Conservation (phyloP, 768 basidiomycete species). For the Mrakia blollopis region DNA sequence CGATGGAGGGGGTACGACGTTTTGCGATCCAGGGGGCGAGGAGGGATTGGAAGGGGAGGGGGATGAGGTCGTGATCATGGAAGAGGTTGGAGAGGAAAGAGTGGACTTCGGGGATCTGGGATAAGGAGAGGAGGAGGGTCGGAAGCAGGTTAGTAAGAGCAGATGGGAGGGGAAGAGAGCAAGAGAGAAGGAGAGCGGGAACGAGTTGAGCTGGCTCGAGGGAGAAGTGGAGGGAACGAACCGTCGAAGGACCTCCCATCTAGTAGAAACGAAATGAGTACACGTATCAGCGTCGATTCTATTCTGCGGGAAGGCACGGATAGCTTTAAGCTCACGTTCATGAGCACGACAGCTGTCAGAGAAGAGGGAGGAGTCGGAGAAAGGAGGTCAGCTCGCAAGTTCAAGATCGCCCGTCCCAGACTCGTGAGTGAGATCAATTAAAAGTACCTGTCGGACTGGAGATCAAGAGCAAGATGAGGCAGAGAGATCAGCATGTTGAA, state of each 20-base stretch:
- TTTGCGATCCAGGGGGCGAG: conserved; percentile 84
- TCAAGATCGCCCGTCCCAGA: not conserved
- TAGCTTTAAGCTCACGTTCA: conserved; percentile 53
- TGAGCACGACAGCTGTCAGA: conserved; percentile 74
- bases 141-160: not conserved
- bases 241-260: conserved; percentile 95
- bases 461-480: not conserved
- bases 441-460: conserved; percentile 13
- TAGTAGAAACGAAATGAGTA: not conserved
- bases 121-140: conserved; percentile 17
- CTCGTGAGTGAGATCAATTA: not conserved
- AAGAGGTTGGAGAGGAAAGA: conserved; percentile 90
- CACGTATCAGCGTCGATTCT: not conserved
- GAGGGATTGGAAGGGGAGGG: conserved; percentile 81
- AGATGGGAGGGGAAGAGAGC: conserved; percentile 6
- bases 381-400: not conserved
- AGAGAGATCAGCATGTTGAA: too few species aligned
- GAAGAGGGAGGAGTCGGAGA: conserved; percentile 7
- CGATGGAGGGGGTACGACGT: conserved; percentile 84
- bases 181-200: not conserved
- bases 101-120: conserved; percentile 84
- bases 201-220: not conserved
- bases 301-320: not conserved
- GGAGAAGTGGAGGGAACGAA: conserved; percentile 45
- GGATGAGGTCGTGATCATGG: conserved; percentile 86